These are phyloP conservation scores for Pueraria montana DNA, from an alignment of 306 rosid species.

Conservation along the genomic window DNA sequence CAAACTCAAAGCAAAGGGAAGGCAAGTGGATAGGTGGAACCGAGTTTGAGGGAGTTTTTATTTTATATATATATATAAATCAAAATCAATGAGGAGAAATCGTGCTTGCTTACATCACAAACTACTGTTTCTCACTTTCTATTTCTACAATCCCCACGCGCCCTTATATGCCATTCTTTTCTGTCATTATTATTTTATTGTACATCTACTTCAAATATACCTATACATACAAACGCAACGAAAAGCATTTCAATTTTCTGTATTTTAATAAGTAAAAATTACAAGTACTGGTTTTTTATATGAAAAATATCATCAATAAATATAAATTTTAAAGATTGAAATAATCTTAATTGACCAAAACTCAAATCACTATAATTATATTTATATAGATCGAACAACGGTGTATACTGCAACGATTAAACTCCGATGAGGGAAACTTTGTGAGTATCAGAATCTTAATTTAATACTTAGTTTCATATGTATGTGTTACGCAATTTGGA, in stretches of 20 bases:
- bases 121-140: not conserved
- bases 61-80: not conserved
- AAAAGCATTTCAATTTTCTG: no score
- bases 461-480: not conserved
- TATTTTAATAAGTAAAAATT: no score
- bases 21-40: not conserved
- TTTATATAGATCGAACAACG: not conserved
- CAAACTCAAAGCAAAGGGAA: not conserved
- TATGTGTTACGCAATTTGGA: constrained; percentile 31
- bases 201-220: no score
- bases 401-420: not conserved
- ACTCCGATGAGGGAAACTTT: not conserved
- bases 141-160: constrained; percentile 24
- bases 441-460: not conserved
- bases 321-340: not conserved
- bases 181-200: not conserved
- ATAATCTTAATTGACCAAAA: not conserved
- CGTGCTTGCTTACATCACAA: constrained; percentile 47
- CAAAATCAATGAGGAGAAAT: not conserved
- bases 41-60: not conserved
- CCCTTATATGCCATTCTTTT: constrained; percentile 6
- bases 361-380: not conserved
- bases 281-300: no score
- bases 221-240: no score
- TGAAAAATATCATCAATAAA: no score